Evolutionary conservation across 768 basidiomycete species (phyloP).

Genomic region (Ephemerocybe angulata): DNA sequence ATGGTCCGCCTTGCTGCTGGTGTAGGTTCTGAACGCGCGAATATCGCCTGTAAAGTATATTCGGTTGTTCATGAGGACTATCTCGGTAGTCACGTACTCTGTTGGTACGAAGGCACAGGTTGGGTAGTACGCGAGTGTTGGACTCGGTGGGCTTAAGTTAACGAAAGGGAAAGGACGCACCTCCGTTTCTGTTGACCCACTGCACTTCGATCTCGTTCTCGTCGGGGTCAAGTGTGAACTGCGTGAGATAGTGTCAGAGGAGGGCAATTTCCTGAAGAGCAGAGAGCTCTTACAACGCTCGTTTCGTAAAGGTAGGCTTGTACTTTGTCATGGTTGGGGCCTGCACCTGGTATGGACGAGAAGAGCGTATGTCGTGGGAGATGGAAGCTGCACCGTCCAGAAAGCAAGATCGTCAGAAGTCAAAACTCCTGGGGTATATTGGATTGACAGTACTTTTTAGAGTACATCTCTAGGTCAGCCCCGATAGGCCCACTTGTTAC

Average conservation of each 20-base stretch:
- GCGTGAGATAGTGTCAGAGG: neutral
- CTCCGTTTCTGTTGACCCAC: constrained; percentile 21
- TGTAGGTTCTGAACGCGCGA: constrained; percentile 12
- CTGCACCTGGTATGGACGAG: constrained; percentile 10
- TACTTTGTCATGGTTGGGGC: constrained; percentile 11
- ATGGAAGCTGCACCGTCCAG: constrained; percentile 13
- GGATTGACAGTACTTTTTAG: neutral
- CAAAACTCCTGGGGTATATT: neutral
- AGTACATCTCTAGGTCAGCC: neutral
- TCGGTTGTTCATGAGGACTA: constrained; percentile 14
- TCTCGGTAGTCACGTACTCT: constrained; percentile 14
- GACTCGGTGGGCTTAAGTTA: constrained; percentile 1
- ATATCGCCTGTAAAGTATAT: constrained; percentile 22
- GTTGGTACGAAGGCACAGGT: neutral
- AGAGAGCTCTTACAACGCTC: constrained; percentile 17
- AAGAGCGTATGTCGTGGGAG: constrained; percentile 14
- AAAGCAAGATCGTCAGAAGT: too few relatives aligned
- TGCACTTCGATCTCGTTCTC: constrained; percentile 18
- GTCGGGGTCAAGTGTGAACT: constrained; percentile 15
- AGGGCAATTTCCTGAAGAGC: neutral
- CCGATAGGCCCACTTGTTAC: constrained; percentile 1
- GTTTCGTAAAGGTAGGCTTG: constrained; percentile 15
- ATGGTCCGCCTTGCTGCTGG: constrained; percentile 5
- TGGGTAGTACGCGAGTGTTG: too few relatives aligned
- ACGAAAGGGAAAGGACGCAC: constrained; percentile 2